These are phyloP conservation scores for Spirogloea muscicola DNA, from an alignment of 139 green algal genomes.

Conservation along the genomic window DNA sequence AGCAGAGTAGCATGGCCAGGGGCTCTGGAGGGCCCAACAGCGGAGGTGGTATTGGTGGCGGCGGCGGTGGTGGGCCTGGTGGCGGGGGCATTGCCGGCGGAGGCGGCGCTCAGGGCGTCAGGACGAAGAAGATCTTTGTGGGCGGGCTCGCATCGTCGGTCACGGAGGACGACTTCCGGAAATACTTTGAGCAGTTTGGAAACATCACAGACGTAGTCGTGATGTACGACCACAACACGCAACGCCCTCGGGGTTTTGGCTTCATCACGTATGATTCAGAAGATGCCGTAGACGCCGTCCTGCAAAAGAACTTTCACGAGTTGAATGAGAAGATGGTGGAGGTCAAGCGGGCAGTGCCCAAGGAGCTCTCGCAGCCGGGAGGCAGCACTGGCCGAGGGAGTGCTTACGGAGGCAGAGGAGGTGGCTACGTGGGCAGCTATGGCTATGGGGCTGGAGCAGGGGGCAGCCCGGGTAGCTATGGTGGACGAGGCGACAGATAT, in stretches of 20 bases:
- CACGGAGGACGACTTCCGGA: conserved; percentile 65
- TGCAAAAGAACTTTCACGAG: conserved; percentile 75
- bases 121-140: conserved; percentile 92
- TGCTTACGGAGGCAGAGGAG: background rate
- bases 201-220: conserved; percentile 81
- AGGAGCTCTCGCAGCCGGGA: background rate
- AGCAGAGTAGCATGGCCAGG: conserved; percentile 53
- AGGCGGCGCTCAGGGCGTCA: background rate
- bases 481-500: background rate
- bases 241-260: conserved; percentile 86
- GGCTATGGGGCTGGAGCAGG: conserved; percentile 3
- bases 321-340: conserved; percentile 80
- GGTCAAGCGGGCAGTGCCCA: conserved; percentile 27
- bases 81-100: background rate
- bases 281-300: conserved; percentile 81
- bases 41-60: conserved; percentile 6
- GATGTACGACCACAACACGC: conserved; percentile 95
- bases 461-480: conserved; percentile 13
- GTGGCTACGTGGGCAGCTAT: background rate
- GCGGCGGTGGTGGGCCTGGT: background rate
- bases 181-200: conserved; percentile 83
- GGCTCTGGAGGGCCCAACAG: too few species aligned
- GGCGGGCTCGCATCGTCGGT: conserved; percentile 82
- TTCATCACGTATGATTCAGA: conserved; percentile 94
- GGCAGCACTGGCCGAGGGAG: background rate